Conservation (phyloP, 2,329 filamentous ascomycete genomes). For the Bipolaris oryzae region DNA sequence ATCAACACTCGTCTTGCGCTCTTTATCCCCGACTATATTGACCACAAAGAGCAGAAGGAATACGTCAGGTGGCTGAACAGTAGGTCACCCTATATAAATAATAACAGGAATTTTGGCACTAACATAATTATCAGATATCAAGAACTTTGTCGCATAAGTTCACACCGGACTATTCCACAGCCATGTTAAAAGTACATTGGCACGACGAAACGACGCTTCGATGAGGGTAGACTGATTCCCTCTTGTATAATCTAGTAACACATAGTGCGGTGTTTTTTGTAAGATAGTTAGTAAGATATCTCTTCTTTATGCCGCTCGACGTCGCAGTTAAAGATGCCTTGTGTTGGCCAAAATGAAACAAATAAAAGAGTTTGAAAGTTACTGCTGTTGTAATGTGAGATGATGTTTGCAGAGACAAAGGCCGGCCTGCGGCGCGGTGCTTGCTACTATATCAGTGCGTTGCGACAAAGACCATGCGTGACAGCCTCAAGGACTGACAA, state of each 20-base stretch:
- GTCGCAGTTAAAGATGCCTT: neutral
- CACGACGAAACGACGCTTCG: conserved; percentile 8
- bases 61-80: conserved; percentile 86
- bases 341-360: neutral
- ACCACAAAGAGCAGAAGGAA: conserved; percentile 98
- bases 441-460: conserved; percentile 17
- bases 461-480: conserved; percentile 24
- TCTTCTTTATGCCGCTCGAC: neutral
- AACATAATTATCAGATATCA: conserved; percentile 65
- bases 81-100: conserved; percentile 23
- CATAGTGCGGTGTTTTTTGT: conserved; percentile 31
- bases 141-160: conserved; percentile 74
- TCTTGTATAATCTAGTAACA: conserved; percentile 30
- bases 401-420: conserved; percentile 12
- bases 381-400: no score
- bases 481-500: no score
- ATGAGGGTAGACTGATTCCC: neutral
- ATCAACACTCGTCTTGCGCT: conserved; percentile 84
- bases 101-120: conserved; percentile 13
- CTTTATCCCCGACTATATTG: conserved; percentile 95
- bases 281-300: conserved; percentile 28
- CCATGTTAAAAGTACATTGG: neutral
- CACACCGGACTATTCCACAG: neutral
- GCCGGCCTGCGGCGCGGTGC: conserved; percentile 20
- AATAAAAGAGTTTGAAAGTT: neutral